Percentiles rank a stretch among this genome's conserved stretches.
phyloP scores from a whole-genome alignment of 768 basidiomycete genomes.

The Mrakia blollopis region DNA sequence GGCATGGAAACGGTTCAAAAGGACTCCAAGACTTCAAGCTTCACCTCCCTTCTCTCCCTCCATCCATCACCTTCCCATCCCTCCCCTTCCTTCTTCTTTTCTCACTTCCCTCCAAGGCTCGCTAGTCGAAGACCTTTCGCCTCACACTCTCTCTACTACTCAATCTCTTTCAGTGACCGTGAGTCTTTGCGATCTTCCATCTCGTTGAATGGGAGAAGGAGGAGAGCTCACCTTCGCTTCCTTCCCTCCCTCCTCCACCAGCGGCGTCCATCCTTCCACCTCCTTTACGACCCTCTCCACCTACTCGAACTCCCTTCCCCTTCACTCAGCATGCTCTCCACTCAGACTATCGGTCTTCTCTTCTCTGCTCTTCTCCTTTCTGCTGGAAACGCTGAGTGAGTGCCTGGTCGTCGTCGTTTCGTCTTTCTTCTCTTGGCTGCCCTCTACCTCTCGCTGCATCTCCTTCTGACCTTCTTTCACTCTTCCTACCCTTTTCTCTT shows the following conservation, averaged over 20 bases:
- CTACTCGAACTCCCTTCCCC: not conserved
- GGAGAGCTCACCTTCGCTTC: not conserved
- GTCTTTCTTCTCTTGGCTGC: not conserved
- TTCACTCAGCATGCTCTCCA: not conserved
- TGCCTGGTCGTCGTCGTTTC: not conserved
- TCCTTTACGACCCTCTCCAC: not conserved
- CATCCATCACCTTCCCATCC: not conserved
- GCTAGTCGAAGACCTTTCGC: no score
- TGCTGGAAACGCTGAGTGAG: slow-evolving; percentile 1
- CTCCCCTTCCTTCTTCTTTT: not conserved
- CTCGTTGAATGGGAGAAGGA: no score
- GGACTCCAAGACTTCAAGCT: no score
- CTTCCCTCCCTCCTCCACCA: not conserved
- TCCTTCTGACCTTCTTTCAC: not conserved
- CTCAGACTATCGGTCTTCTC: slow-evolving; percentile 8
- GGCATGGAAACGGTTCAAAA: not conserved
- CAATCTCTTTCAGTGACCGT: no score
- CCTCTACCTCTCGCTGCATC: not conserved
- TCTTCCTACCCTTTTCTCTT: not conserved
- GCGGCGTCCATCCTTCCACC: not conserved
- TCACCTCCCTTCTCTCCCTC: not conserved
- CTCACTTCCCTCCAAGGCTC: not conserved
- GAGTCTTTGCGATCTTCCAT: no score
- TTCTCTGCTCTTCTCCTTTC: slow-evolving; percentile 10
- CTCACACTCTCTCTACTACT: no score